These are phyloP conservation scores for Saururus chinensis DNA, from an alignment of 164 flowering plant species.

Conservation along the genomic window DNA sequence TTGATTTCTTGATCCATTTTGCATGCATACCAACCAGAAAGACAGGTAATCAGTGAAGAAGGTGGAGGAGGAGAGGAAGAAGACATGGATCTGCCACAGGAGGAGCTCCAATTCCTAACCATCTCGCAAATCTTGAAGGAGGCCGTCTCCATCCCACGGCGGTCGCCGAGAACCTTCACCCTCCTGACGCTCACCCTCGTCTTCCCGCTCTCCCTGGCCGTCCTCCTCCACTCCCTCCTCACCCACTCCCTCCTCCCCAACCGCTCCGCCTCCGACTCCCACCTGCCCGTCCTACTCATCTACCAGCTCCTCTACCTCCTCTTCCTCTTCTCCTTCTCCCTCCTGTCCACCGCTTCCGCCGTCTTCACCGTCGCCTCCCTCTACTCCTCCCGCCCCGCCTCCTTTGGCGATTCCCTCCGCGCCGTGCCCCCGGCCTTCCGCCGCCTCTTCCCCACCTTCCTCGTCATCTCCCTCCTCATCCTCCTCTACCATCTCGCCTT, in stretches of 20 bases:
- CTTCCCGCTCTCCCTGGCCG: slow-evolving; percentile 88
- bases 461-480: slow-evolving; percentile 52
- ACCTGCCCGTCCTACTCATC: slow-evolving; percentile 35
- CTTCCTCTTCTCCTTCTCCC: slow-evolving; percentile 87
- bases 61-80: too few relatives aligned
- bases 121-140: slow-evolving; percentile 43
- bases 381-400: slow-evolving; percentile 70
- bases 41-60: too few relatives aligned
- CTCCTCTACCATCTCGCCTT: slow-evolving; percentile 42
- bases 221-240: slow-evolving; percentile 76
- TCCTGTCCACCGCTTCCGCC: slow-evolving; percentile 87
- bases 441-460: slow-evolving; percentile 57
- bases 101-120: slow-evolving; percentile 61
- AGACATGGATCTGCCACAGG: slow-evolving; percentile 20
- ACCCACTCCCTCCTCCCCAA: slow-evolving; percentile 44
- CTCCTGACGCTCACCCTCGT: slow-evolving; percentile 72
- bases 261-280: slow-evolving; percentile 18
- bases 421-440: slow-evolving; percentile 69
- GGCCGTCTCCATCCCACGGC: slow-evolving; percentile 54
- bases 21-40: too few relatives aligned
- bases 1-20: too few relatives aligned
- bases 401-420: slow-evolving; percentile 47
- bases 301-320: slow-evolving; percentile 63
- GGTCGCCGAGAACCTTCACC: slow-evolving; percentile 51
- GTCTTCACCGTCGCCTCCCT: slow-evolving; percentile 90